phyloP scores from a whole-genome alignment of 2,329 filamentous ascomycete species.

The Beauveria sp. region DNA sequence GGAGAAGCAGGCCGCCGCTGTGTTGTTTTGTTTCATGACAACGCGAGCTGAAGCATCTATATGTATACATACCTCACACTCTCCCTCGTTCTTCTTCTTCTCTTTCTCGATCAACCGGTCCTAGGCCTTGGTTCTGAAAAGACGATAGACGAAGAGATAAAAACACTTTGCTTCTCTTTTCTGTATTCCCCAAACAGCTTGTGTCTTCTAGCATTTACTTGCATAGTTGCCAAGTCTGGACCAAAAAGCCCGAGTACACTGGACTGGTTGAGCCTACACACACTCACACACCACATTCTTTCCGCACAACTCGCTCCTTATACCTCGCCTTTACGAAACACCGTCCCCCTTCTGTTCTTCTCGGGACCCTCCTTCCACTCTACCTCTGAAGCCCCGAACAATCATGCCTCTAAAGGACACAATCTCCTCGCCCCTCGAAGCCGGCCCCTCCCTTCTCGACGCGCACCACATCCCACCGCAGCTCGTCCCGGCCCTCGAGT shows the following conservation, averaged over 20 bases:
- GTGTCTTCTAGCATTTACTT: slow-evolving; percentile 12
- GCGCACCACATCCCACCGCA: slow-evolving; percentile 49
- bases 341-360: background rate
- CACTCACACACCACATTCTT: background rate
- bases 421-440: slow-evolving; percentile 58
- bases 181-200: background rate
- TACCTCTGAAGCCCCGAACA: slow-evolving; percentile 16
- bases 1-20: background rate
- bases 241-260: background rate
- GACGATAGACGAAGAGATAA: background rate
- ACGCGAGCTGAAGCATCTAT: background rate
- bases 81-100: background rate
- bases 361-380: background rate
- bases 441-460: slow-evolving; percentile 52
- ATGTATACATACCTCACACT: background rate
- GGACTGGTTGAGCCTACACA: background rate
- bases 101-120: slow-evolving; percentile 1
- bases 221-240: background rate
- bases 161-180: background rate
- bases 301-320: background rate
- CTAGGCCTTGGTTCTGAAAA: background rate
- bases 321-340: background rate
- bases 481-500: slow-evolving; percentile 49
- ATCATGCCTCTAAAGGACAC: slow-evolving; percentile 42
- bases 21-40: background rate